Conservation (phyloP, 2,329 filamentous ascomycete species). For the Phaeosphaeria sp. region DNA sequence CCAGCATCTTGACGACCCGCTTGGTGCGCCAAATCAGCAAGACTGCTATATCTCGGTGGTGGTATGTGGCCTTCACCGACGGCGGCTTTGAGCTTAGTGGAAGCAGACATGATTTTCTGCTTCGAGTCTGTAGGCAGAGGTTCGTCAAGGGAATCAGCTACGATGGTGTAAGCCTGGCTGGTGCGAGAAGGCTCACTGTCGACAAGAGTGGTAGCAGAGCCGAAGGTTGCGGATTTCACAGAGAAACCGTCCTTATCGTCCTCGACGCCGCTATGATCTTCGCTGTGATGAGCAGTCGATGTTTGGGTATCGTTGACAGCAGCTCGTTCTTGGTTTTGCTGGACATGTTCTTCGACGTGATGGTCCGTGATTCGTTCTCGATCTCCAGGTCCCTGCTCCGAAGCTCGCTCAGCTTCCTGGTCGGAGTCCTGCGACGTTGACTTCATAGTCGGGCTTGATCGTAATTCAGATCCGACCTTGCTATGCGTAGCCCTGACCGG, state of each 20-base stretch:
- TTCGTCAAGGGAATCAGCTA: too few relatives aligned
- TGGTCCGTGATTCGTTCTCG: neutral
- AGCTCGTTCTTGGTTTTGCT: neutral
- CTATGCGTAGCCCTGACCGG: neutral
- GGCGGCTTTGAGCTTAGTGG: too few relatives aligned
- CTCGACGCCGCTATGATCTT: neutral
- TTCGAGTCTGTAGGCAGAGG: too few relatives aligned
- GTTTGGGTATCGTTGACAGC: neutral
- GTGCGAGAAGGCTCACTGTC: neutral
- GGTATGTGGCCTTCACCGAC: neutral
- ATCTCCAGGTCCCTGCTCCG: neutral
- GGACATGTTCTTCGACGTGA: neutral
- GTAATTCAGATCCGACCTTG: neutral
- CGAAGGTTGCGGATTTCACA: neutral
- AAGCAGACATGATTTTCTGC: too few relatives aligned
- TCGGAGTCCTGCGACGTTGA: neutral
- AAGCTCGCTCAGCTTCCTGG: neutral
- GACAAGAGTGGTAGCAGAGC: constrained; percentile 1
- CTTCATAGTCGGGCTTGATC: neutral
- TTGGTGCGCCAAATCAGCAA: neutral
- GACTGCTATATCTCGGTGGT: neutral
- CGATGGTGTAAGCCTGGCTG: too few relatives aligned
- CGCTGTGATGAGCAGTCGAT: neutral
- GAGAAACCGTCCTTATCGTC: neutral
- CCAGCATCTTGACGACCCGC: neutral